Base-by-base conservation (phyloP, 2,329 filamentous ascomycete genomes). In the Aaosphaeria arxii region DNA sequence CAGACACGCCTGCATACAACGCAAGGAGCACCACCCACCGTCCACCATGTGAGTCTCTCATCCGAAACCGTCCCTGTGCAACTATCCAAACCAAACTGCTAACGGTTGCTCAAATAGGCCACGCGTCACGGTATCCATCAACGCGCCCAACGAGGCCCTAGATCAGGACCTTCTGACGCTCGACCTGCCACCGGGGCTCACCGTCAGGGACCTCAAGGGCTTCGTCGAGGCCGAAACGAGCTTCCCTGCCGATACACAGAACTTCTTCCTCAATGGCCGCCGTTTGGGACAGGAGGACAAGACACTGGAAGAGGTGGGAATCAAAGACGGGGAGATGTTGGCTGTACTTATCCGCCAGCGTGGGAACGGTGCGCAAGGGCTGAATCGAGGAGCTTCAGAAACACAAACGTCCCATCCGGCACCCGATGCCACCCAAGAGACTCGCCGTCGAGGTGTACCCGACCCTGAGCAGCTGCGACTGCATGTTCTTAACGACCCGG, bases 321-420 rank as follows among this genome's bases (percentile, higher is more conserved):
- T 99, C 60, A 82, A 78, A 43, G 89, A 97, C 72, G 90, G 90
- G 47, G 94, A 96, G 64, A 91, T 99, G 88, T 77, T 99, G 55
- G 90, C 88, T 30, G 81, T 97, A 58, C 88, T 95, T 66, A 86
- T 96, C 57, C 67, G 67, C 49, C 58, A 57, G 47, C 66, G 49
- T 49, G 62, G 46, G 53, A 62, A 57, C 43, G 61, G 45, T 49
- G 65, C 57, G 48, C 59, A 53, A 47, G 51, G 48, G 46, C 33
- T n/a, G n/a, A 36, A 36, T 36, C 33, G 33, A n/a, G 33, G 9
- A 9, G 17, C 17, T 24, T 24, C 17, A 24, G 17, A 24, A 24
- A 24, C 17, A 24, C 55, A 50, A 46, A 42, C 39, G 51, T 47
- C 24, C 31, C 44, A 47, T 38, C 32, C 29, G 32, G 44, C 24